These are phyloP conservation scores for Fusarium azukiicola DNA, from an alignment of 2,329 filamentous ascomycete species.

Conservation along the genomic window DNA sequence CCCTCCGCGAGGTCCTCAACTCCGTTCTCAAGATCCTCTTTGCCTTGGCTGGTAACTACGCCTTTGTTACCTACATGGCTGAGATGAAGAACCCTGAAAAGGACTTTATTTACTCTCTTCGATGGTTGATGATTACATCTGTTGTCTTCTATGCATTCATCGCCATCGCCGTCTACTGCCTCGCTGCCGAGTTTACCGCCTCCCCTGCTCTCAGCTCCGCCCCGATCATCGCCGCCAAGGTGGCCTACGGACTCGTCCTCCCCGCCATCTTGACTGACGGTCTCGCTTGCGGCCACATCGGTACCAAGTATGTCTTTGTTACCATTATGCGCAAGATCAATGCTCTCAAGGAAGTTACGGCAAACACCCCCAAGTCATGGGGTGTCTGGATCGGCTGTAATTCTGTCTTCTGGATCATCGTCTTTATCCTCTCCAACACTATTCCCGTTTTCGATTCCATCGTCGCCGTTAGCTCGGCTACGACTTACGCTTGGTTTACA, in stretches of 20 bases:
- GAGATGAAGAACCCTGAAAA: slow-evolving; percentile 48
- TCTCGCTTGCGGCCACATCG: slow-evolving; percentile 46
- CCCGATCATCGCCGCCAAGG: slow-evolving; percentile 39
- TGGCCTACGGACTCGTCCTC: slow-evolving; percentile 50
- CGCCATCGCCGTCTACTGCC: slow-evolving; percentile 44
- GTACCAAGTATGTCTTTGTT: slow-evolving; percentile 49
- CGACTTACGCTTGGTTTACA: slow-evolving; percentile 49
- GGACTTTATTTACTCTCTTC: slow-evolving; percentile 44
- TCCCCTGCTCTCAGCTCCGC: slow-evolving; percentile 48
- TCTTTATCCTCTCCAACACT: slow-evolving; percentile 49
- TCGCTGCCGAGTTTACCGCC: slow-evolving; percentile 44
- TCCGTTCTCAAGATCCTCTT: slow-evolving; percentile 44
- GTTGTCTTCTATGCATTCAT: slow-evolving; percentile 43
- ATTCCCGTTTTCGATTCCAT: slow-evolving; percentile 52
- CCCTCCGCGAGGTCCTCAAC: slow-evolving; percentile 40
- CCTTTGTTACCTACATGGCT: slow-evolving; percentile 49
- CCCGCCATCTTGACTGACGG: slow-evolving; percentile 44
- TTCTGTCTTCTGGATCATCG: slow-evolving; percentile 45
- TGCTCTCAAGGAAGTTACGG: slow-evolving; percentile 40
- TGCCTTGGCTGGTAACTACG: slow-evolving; percentile 50
- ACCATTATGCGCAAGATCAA: slow-evolving; percentile 44
- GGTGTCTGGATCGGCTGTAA: slow-evolving; percentile 44
- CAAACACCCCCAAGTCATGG: slow-evolving; percentile 48
- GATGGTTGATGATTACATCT: slow-evolving; percentile 34
- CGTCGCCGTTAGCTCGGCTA: slow-evolving; percentile 46